Evolutionary conservation across 2,329 filamentous ascomycete genomes (phyloP), one percentile per base, ranked within the genome.

Genomic region (Sclerotinia borealis): DNA sequence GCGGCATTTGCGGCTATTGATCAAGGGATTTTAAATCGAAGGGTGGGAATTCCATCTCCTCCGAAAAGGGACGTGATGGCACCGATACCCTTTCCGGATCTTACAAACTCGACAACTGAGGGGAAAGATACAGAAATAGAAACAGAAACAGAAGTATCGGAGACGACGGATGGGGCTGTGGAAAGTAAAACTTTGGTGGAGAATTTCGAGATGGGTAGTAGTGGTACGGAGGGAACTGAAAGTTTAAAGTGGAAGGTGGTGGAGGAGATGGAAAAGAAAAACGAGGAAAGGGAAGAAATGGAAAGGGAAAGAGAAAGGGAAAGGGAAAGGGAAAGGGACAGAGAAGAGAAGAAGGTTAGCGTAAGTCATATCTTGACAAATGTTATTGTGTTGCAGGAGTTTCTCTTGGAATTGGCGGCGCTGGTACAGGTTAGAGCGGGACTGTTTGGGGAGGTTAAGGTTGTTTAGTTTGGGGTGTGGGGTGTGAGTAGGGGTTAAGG

Each of bases 311-410:
- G 59, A 17, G 10, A 6, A 31, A 10, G 25, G 15, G 5, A 43
- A 7, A 25, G 27, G 17, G 3, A 39, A 25, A 67, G 11, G 67
- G 63, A 65, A 31, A 71, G 49, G 58, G 62, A 29, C 15, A 72
- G 71, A 0, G 75, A 74, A 61, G 68, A 70, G 27, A 72, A 69
- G 22, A 59, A 61, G 65, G 87, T 86, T 9, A 91, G 87, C 9
- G 84, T 95, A 5, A 91, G 88, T 47, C 90, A 93, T 73, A 79
- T 93, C 13, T 78, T 95, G 66, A 93, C 90, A 7, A 95, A 93
- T 73, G 85, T 89, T 47, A 84, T 93, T 64, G 84, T 93, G 58
- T 79, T 92, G 63, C 91, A 95, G 74, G 89, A 90, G 41, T 95
- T 95, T 73, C 76, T 93, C 56, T 80, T 93, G 56, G 91, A 95